Conservation (phyloP, 2,329 filamentous ascomycete genomes). For the Colletotrichum sp. region DNA sequence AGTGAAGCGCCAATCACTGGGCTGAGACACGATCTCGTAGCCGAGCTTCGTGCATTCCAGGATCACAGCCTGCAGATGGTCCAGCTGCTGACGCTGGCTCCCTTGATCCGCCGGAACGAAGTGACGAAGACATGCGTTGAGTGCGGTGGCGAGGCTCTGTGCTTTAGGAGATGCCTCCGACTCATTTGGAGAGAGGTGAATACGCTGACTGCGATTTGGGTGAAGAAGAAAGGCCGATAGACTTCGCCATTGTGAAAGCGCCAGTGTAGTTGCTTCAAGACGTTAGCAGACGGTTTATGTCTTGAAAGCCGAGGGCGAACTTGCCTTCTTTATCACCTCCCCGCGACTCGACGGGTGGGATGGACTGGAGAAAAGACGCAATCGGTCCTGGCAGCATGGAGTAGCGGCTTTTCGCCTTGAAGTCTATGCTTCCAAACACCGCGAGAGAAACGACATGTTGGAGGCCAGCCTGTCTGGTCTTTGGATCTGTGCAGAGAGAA, state of each 20-base stretch:
- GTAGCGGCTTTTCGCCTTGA: conserved; percentile 27
- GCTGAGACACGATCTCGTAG: conserved; percentile 47
- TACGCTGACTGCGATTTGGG: conserved; percentile 38
- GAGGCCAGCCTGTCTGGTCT: conserved; percentile 35
- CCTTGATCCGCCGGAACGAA: conserved; percentile 34
- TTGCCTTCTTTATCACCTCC: conserved; percentile 33
- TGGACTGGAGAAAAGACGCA: conserved; percentile 30
- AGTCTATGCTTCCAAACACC: conserved; percentile 38
- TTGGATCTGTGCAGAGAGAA: conserved; percentile 33
- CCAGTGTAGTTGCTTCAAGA: conserved; percentile 30
- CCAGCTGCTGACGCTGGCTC: conserved; percentile 35
- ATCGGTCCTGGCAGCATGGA: conserved; percentile 42
- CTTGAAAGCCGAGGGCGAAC: not conserved
- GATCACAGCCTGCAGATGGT: conserved; percentile 42
- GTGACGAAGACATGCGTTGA: conserved; percentile 36
- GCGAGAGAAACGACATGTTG: conserved; percentile 42
- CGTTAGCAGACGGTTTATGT: not conserved
- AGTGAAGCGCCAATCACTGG: conserved; percentile 40
- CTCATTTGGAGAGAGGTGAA: conserved; percentile 33
- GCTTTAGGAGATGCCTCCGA: conserved; percentile 34
- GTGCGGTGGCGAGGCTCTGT: conserved; percentile 31
- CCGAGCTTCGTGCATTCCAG: conserved; percentile 44
- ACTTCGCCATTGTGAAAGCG: conserved; percentile 45
- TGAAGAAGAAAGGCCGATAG: conserved; percentile 47
- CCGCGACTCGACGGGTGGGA: conserved; percentile 30